Evolutionary conservation across 306 rosid genomes (phyloP).

Genomic region (Crataegus laevigata): DNA sequence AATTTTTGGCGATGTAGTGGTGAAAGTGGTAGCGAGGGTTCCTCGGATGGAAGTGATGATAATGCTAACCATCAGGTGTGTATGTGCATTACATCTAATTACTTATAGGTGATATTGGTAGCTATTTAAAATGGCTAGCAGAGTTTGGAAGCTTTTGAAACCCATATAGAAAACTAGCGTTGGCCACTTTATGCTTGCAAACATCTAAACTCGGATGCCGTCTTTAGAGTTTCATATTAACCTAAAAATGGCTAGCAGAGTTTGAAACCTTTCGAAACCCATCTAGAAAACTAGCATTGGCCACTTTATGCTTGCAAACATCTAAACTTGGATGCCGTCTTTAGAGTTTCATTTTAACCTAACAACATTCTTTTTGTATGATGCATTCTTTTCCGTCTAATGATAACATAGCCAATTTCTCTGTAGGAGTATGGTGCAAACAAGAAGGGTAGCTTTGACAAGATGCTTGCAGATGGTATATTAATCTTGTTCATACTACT

Average conservation of each 20-base stretch:
- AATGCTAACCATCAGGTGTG: slow-evolving; percentile 70
- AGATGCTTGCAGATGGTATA: slow-evolving; percentile 92
- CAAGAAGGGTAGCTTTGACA: slow-evolving; percentile 87
- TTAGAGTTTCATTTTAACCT: neutral
- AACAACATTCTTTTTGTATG: neutral
- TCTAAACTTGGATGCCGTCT: neutral
- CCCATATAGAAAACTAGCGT: neutral
- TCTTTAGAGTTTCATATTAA: neutral
- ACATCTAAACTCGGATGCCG: neutral
- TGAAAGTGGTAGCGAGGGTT: slow-evolving; percentile 85
- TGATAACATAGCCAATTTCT: slow-evolving; percentile 5
- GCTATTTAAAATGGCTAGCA: slow-evolving; percentile 2
- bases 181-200: neutral
- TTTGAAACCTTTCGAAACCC: neutral
- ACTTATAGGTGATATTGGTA: neutral
- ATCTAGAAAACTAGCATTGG: neutral
- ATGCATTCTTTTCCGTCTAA: neutral
- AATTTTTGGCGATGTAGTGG: slow-evolving; percentile 35
- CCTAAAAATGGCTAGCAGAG: neutral
- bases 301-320: neutral
- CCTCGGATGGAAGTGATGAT: slow-evolving; percentile 85
- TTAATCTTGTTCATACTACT: slow-evolving; percentile 1
- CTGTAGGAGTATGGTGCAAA: slow-evolving; percentile 55
- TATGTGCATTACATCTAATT: neutral
- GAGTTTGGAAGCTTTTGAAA: neutral